Evolutionary conservation across 2,329 filamentous ascomycete species (phyloP), one percentile per base, ranked within the genome.

Genomic region (Colletotrichum kahawae): DNA sequence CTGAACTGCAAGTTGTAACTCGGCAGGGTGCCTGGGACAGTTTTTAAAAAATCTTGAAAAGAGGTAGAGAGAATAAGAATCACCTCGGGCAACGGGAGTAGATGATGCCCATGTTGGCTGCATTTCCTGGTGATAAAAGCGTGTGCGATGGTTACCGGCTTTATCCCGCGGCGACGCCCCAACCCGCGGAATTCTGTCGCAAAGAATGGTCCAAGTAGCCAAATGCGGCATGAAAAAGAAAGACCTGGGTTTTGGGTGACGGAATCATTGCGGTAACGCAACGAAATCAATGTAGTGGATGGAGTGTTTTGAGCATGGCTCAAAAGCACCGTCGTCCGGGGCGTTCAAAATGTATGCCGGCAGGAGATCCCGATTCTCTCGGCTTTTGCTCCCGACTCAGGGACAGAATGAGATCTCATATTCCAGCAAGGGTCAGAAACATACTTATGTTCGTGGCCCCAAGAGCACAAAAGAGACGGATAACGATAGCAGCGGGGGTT

Each of bases 1-100:
- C 5, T 21, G 43, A 13, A 21, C 43, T 0, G n/a, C 43, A 51
- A 13, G 13, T 12, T 13, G n/a, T 51, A 51, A 13, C 12, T 51
- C 0, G 2, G n/a, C n/a, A 51, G 10, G 6, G n/a, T 0, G 4
- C 38, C 5, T 2, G 0, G 18, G 38, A 48, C 38, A 48, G 0
- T 48, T 48, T 9, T 7, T 5, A 3, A 9, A 48, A n/a, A 7
- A n/a, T 43, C 38, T 13, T 7, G 6, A 21, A 21, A 4, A 10
- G 43, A 9, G 7, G n/a, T 12, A 51, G 12, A 51, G n/a, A 51
- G 43, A 12, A 21, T 6, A 21, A 51, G 10, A 7, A 51, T 7
- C 43, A 21, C 9, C n/a, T 21, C 10, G n/a, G n/a, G 43, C 43
- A 51, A 51, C n/a, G 13, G 5, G n/a, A 21, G 43, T 12, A 21